A percentile compares a stretch with the other conserved stretches of the same genome.
Conservation (phyloP, 1,284 basidiomycete species). For the Irpex lacteus region DNA sequence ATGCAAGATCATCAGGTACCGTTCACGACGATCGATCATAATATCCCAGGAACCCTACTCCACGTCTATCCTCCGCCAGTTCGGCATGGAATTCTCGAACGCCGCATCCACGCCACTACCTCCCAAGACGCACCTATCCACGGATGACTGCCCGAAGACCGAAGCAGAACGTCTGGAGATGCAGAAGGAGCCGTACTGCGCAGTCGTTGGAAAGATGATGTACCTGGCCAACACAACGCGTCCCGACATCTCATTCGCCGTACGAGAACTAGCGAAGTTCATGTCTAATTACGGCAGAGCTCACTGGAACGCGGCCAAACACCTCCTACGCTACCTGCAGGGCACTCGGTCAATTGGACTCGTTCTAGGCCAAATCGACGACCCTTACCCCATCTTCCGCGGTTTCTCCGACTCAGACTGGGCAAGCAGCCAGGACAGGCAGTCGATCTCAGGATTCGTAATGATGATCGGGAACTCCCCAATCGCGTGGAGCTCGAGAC, state of each 20-base stretch:
- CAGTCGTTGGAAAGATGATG: slow-evolving; percentile 24
- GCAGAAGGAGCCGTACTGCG: slow-evolving; percentile 17
- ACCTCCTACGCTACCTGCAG: slow-evolving; percentile 26
- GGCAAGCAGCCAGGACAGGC: slow-evolving; percentile 21
- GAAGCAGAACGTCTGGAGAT: slow-evolving; percentile 12
- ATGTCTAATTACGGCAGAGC: slow-evolving; percentile 19
- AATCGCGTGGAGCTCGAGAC: slow-evolving; percentile 36
- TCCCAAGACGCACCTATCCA: slow-evolving; percentile 4
- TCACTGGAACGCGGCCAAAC: slow-evolving; percentile 28
- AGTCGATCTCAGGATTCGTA: slow-evolving; percentile 19
- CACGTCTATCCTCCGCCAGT: slow-evolving; percentile 25
- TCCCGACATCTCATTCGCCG: slow-evolving; percentile 31
- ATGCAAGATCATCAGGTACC: slow-evolving; percentile 29
- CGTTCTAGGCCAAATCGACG: slow-evolving; percentile 3
- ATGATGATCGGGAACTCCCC: slow-evolving; percentile 17
- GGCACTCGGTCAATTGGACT: slow-evolving; percentile 15
- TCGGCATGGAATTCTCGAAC: slow-evolving; percentile 17
- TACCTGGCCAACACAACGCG: slow-evolving; percentile 26
- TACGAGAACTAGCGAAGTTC: slow-evolving; percentile 24
- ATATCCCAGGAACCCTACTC: slow-evolving; percentile 30
- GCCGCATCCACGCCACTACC: slow-evolving; percentile 13
- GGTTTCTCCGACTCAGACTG: slow-evolving; percentile 14
- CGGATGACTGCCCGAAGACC: slow-evolving; percentile 6
- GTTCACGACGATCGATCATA: slow-evolving; percentile 22
- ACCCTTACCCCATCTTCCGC: slow-evolving; percentile 15